Conservation (phyloP, 2,329 filamentous ascomycete species). For the Fusarium tupiense region DNA sequence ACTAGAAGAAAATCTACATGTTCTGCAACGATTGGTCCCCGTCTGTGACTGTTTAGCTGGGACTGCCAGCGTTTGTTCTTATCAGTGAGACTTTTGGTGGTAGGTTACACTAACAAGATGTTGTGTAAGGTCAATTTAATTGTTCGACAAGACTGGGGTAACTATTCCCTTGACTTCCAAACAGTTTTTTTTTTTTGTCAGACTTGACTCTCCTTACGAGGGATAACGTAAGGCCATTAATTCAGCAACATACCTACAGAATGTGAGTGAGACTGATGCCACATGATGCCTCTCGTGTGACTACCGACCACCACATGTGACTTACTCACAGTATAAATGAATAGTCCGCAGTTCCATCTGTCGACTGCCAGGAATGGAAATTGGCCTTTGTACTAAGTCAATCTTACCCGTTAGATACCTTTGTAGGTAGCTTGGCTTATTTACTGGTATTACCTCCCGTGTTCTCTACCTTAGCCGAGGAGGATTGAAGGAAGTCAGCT, state of each 20-base stretch:
- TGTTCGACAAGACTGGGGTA: neutral
- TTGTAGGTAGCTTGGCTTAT: neutral
- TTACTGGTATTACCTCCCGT: neutral
- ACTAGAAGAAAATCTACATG: slow-evolving; percentile 13
- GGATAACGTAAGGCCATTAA: neutral
- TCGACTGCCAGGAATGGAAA: neutral
- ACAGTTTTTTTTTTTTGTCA: neutral
- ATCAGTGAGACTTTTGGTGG: neutral
- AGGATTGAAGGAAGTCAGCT: neutral
- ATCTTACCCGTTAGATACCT: neutral
- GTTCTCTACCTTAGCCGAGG: neutral
- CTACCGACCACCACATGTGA: neutral
- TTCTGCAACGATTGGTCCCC: neutral
- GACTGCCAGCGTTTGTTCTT: neutral
- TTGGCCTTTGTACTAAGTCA: neutral
- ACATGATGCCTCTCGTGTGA: neutral
- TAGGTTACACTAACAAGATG: neutral
- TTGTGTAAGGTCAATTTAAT: neutral
- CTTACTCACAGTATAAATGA: neutral
- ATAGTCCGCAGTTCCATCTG: neutral
- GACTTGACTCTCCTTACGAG: neutral
- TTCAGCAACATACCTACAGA: neutral
- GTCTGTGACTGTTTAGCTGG: neutral
- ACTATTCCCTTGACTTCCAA: neutral
- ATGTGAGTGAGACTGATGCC: neutral